Conservation (phyloP, 2,329 filamentous ascomycete genomes). For the Capronia americana region DNA sequence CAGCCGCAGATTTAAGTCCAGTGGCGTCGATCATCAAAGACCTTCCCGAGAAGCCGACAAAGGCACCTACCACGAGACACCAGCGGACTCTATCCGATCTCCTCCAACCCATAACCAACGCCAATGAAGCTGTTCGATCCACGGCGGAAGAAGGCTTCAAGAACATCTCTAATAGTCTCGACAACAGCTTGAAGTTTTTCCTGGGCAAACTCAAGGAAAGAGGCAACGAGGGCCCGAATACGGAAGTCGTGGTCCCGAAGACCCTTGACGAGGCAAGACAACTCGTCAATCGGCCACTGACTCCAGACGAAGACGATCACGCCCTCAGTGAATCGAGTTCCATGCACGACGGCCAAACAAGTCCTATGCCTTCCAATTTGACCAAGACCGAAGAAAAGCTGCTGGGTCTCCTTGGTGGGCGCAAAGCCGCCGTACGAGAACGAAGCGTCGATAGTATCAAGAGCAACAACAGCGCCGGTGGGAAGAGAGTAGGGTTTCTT, state of each 20-base stretch:
- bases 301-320: slow-evolving; percentile 57
- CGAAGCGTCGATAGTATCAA: slow-evolving; percentile 76
- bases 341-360: slow-evolving; percentile 45
- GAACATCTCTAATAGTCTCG: slow-evolving; percentile 86
- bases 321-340: slow-evolving; percentile 60
- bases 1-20: slow-evolving; percentile 38
- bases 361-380: slow-evolving; percentile 43
- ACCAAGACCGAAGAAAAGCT: slow-evolving; percentile 67
- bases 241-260: slow-evolving; percentile 69
- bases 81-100: slow-evolving; percentile 83
- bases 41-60: slow-evolving; percentile 27
- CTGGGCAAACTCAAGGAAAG: slow-evolving; percentile 83
- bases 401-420: slow-evolving; percentile 73
- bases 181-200: slow-evolving; percentile 91
- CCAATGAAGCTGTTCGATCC: slow-evolving; percentile 82
- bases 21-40: slow-evolving; percentile 38
- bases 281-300: slow-evolving; percentile 68
- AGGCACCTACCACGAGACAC: slow-evolving; percentile 55
- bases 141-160: slow-evolving; percentile 92
- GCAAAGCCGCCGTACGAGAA: slow-evolving; percentile 66
- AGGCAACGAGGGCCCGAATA: slow-evolving; percentile 56
- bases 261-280: slow-evolving; percentile 92
- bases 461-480: slow-evolving; percentile 61
- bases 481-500: slow-evolving; percentile 63
- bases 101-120: slow-evolving; percentile 81